These are phyloP conservation scores for Boletus barrowsii DNA, from an alignment of 768 basidiomycete species.

Conservation along the genomic window DNA sequence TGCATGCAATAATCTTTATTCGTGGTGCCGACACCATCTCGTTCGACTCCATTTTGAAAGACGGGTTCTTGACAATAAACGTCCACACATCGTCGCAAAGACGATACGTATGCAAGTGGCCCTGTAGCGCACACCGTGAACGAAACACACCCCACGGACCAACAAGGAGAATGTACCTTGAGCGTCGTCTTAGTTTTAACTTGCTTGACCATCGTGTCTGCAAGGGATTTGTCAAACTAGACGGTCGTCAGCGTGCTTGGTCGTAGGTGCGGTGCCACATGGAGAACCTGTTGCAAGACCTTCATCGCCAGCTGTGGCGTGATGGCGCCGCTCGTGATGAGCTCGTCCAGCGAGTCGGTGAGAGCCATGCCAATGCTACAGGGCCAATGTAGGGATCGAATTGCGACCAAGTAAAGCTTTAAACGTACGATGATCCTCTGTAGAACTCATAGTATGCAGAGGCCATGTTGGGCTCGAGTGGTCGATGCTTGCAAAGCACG, in stretches of 20 bases:
- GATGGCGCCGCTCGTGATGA: constrained; percentile 95
- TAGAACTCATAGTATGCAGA: constrained; percentile 91
- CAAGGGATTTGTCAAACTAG: constrained; percentile 95
- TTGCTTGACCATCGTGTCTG: constrained; percentile 87
- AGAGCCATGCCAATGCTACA: constrained; percentile 93
- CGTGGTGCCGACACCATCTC: constrained; percentile 69
- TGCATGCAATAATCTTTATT: constrained; percentile 98
- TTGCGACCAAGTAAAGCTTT: not conserved
- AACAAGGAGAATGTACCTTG: constrained; percentile 53
- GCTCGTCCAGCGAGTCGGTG: constrained; percentile 96
- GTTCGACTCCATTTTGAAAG: constrained; percentile 94
- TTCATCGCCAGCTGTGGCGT: constrained; percentile 99
- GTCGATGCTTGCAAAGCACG: constrained; percentile 6
- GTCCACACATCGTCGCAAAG: constrained; percentile 98
- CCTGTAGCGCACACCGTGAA: constrained; percentile 42
- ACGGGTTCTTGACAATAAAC: constrained; percentile 90
- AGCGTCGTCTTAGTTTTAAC: constrained; percentile 94
- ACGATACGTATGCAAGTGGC: constrained; percentile 88
- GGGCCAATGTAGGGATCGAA: not conserved
- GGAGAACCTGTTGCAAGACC: constrained; percentile 89
- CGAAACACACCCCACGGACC: not conserved
- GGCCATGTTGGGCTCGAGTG: constrained; percentile 48
- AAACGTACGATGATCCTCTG: constrained; percentile 81
- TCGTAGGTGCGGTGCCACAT: constrained; percentile 10
- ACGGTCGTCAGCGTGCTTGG: constrained; percentile 13